Evolutionary conservation across 2,329 filamentous ascomycete genomes (phyloP), one percentile per base, ranked within the genome.

Genomic region (Nannizziopsis arthrosporioides): DNA sequence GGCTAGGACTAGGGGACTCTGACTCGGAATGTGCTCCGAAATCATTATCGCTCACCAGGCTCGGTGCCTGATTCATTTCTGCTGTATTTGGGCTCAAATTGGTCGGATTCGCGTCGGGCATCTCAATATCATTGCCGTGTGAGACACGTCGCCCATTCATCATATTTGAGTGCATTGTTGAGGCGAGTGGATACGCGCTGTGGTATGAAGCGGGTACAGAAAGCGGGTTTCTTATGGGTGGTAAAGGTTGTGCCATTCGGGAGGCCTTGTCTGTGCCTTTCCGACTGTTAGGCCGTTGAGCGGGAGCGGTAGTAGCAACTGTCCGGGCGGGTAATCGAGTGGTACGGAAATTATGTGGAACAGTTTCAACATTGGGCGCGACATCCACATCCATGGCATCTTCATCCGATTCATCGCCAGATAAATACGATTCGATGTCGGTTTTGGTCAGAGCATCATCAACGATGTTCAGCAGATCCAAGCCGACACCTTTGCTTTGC

Each of bases 31-130:
- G 66, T 11, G 60, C 81, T 55, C 84, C 83, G 58, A 84, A 85
- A 56, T 83, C 82, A 59, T 87, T 83, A 64, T 89, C 84, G 65
- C 83, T 86, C 59, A 88, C 83, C 42, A 89, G 73, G 57, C 82
- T 87, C 17, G 84, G 84, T 7, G 84, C 83, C 55, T 85, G 84
- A 63, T 86, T 86, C 62, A 82, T 84, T 44, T 81, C 73, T 39
- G 81, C 67, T 0, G 81, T 83, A 57, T 80, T 79, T 4, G 83
- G 83, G 57, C 81, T 85, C 49, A 85, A 65, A 47, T 84, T 78
- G 41, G 73, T 71, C 30, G 60, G 52, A 12, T 58, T 60, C 32
- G 62, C 59, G 14, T 62, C 47, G 40, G 44, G 40, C 34, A 57
- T 56, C 47, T 80, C 77, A 60, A 79, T 71, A 48, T 78, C 74